Evolutionary conservation across 768 basidiomycete genomes (phyloP).

Genomic region (Pleurotus eryngii): DNA sequence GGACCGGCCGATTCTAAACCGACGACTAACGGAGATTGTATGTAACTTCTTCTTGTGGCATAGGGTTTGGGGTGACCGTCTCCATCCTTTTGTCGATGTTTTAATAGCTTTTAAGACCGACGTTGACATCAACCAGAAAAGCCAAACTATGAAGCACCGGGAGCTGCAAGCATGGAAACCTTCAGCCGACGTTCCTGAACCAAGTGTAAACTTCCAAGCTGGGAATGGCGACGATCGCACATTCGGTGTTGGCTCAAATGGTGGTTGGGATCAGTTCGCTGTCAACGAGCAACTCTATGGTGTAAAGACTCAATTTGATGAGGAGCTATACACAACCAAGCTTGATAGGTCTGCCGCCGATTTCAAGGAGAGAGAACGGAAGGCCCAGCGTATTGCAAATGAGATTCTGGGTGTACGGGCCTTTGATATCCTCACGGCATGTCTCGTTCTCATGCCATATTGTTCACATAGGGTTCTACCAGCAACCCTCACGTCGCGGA

Average conservation of each 20-base stretch:
- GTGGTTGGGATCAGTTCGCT: conserved; percentile 88
- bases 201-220: conserved; percentile 18
- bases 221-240: conserved; percentile 61
- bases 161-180: conserved; percentile 81
- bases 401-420: conserved; percentile 81
- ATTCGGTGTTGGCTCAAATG: conserved; percentile 53
- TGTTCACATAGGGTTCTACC: conserved; percentile 43
- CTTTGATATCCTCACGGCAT: conserved; percentile 11
- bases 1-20: conserved; percentile 66
- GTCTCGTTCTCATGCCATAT: conserved; percentile 3
- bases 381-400: conserved; percentile 84
- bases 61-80: too few relatives aligned
- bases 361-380: conserved; percentile 84
- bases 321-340: conserved; percentile 93
- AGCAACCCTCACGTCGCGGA: conserved; percentile 87
- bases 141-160: conserved; percentile 53
- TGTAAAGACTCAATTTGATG: conserved; percentile 86
- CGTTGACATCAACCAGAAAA: conserved; percentile 68
- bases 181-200: conserved; percentile 29
- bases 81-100: neutral
- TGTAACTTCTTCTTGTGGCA: conserved; percentile 23
- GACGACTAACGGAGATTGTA: conserved; percentile 69
- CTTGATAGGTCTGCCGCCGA: conserved; percentile 82
- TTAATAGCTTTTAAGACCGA: conserved; percentile 76
- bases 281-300: conserved; percentile 93